Evolutionary conservation across 192 early-diverging fungal genomes (phyloP), one percentile per base, ranked within the genome.

Genomic region (Backusella tarrabulga): DNA sequence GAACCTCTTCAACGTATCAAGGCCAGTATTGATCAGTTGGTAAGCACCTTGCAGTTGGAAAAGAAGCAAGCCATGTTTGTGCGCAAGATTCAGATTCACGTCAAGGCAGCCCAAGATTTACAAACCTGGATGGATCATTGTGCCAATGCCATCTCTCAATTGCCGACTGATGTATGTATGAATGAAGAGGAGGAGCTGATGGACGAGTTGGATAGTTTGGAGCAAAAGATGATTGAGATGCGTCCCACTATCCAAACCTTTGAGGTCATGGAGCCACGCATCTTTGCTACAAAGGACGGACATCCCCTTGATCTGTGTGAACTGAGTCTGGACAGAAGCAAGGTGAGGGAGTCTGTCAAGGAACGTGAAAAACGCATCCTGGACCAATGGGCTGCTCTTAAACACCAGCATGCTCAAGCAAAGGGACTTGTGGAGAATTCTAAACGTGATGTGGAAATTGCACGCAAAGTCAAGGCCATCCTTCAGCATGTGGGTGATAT

Each of bases 301-400:
- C 19, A 69, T 14, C 34, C 26, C 0, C 52, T 67, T 21, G 54
- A 72, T 26, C 17, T 74, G 6, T 54, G 29, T 29, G 77, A 74
- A 1, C 32, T 79, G 11, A 26, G 68, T 35, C 19, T 80, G 2
- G 71, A 76, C 19, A 15, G 34, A 17, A 60, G 38, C 34, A 63
- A 70, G 6, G 66, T 76, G 11, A 40, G 35, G 66, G 73, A 68
- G 21, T 68, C 76, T 15, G 60, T 83, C 21, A 23, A 76, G 15
- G 40, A 73, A 17, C 76, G 81, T 32, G 76, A 82, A 34, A 71
- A 73, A 9, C 26, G 42, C 15, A 73, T 85, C 14, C 40, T 85
- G 21, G 75, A 77, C 7, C 73, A 80, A 46, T 85, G 84, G 84
- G 32, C 78, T 60, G 68, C 54, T 2, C 68, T 85, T 1, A 80